These are phyloP conservation scores for Colletotrichum simmondsii DNA, from an alignment of 2,329 filamentous ascomycete genomes.

Conservation along the genomic window DNA sequence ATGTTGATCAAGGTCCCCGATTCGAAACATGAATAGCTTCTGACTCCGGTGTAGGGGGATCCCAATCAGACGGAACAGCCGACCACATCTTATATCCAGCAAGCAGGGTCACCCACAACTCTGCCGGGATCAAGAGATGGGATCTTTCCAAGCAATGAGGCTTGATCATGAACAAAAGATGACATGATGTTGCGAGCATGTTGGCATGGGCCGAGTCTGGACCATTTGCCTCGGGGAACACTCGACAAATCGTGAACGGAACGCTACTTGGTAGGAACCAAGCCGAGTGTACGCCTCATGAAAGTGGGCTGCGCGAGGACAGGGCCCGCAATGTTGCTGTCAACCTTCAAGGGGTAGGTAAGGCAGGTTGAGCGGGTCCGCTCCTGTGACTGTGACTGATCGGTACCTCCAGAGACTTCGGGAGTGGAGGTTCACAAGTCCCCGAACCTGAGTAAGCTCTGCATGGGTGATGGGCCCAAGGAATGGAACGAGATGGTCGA, in stretches of 20 bases:
- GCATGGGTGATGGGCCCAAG: conserved; percentile 23
- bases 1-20: conserved; percentile 22
- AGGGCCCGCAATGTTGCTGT: conserved; percentile 29
- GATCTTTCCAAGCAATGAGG: conserved; percentile 2
- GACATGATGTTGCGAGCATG: conserved; percentile 25
- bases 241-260: conserved; percentile 8
- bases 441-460: conserved; percentile 34
- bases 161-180: conserved; percentile 23
- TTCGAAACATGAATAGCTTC: conserved; percentile 21
- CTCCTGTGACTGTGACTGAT: conserved; percentile 15
- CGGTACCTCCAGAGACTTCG: conserved; percentile 30
- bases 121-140: conserved; percentile 18
- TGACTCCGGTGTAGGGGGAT: conserved; percentile 7
- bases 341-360: conserved; percentile 16
- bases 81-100: conserved; percentile 9
- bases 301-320: conserved; percentile 19
- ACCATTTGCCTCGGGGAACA: conserved; percentile 21
- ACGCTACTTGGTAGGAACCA: conserved; percentile 15
- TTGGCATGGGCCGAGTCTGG: conserved; percentile 19
- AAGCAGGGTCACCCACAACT: conserved; percentile 16
- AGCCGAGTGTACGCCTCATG: conserved; percentile 8
- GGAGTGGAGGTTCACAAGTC: conserved; percentile 30
- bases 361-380: conserved; percentile 26
- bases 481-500: neutral
- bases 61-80: conserved; percentile 13